Base-by-base conservation (phyloP, 345 rosid species). In the Arabidopsis suecica region DNA sequence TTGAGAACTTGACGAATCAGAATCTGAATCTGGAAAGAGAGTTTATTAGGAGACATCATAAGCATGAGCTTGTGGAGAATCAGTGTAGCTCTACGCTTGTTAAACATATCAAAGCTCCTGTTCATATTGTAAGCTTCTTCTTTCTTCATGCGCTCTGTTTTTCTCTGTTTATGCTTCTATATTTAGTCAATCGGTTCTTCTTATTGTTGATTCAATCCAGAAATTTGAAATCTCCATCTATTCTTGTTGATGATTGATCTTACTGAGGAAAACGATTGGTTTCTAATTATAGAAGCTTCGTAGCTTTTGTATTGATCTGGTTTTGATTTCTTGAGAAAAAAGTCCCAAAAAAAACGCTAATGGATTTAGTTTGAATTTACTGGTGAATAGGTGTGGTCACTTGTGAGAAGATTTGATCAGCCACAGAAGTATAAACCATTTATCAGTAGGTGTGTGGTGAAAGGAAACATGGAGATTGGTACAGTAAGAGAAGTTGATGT, bases 61-160 rank as follows among this genome's bases (percentile, higher is more conserved):
- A 60, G 40, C 96, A 84, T 48, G 84, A 88, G 82, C 84, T 83
- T 14, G 54, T 74, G 16, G 86, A 82, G 53, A 82, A 89, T 75
- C 99, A 94, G 97, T 88, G 96, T 75, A 83, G 83, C 74, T 90
- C 97, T 49, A 83, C 88, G 34, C 91, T 94, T 72, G 80, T 84
- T 38, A 91, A 90, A 78, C 95, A 87, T 78, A 85, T 91, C 95
- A 90, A 84, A 78, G 97, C 97, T 75, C 97, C 99, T 64, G 86
- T 94, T 82, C 96, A 84, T 75, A 96, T 88, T n/a, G 97, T 94
- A 88, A 81, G 74, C 72, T 76, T 68, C 61, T 78, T 69, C 49
- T 22, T 36, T 41, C 51, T 48, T 5, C 56, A 45, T 71, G 9
- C 28, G 40, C 60, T 65, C 56, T 51, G 6, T 6, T 34, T 63